Percentiles rank a stretch among this genome's conserved stretches.
phyloP scores from a whole-genome alignment of 768 basidiomycete species.

The Tricholoma bakamatsutake region DNA sequence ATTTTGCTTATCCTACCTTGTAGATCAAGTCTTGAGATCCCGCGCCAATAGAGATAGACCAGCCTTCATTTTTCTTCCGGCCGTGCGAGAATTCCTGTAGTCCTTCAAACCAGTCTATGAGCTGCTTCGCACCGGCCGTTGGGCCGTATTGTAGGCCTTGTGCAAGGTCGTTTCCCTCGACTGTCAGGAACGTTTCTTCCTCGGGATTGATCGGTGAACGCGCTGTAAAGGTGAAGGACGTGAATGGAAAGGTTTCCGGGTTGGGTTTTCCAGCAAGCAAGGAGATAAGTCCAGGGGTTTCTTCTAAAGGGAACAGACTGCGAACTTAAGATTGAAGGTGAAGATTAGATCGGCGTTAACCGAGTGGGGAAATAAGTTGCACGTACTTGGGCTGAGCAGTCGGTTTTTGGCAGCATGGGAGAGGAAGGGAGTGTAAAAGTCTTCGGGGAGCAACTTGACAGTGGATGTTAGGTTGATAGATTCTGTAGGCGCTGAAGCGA shows the following conservation, averaged over 20 bases:
- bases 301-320: conserved; percentile 73
- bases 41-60: conserved; percentile 65
- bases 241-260: conserved; percentile 85
- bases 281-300: conserved; percentile 70
- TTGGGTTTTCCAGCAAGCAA: conserved; percentile 92
- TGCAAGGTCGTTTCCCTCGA: conserved; percentile 56
- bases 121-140: conserved; percentile 59
- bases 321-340: conserved; percentile 37
- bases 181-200: conserved; percentile 42
- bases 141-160: conserved; percentile 72
- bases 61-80: conserved; percentile 54
- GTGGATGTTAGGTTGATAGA: neutral
- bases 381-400: conserved; percentile 59
- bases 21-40: conserved; percentile 89
- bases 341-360: neutral
- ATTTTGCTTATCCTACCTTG: conserved; percentile 50
- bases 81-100: conserved; percentile 71
- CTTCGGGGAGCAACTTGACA: conserved; percentile 38
- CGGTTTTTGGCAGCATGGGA: conserved; percentile 57
- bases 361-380: neutral
- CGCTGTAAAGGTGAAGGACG: conserved; percentile 63
- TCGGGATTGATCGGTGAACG: conserved; percentile 40
- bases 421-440: conserved; percentile 54
- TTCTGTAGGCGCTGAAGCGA: neutral
- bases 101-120: conserved; percentile 63